Evolutionary conservation across 164 flowering plant species (phyloP).

Genomic region (Stephania japonica): DNA sequence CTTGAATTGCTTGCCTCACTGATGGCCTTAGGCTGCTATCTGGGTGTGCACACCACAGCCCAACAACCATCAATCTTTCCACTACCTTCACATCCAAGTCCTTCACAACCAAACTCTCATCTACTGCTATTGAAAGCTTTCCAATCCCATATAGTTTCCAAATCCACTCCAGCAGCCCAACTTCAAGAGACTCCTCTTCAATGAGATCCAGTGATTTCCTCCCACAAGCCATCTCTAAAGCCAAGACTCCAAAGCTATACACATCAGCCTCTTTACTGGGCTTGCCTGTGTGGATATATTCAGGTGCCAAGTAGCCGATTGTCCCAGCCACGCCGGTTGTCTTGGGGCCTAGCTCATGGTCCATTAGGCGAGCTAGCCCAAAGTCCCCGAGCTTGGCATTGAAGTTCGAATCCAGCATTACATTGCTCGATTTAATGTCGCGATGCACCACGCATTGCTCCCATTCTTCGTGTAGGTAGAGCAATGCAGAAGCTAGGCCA

Average conservation of each 20-base stretch:
- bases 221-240: conserved; percentile 34
- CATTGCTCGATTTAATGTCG: too few species aligned
- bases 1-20: conserved; percentile 20
- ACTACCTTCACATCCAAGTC: conserved; percentile 20
- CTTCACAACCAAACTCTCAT: conserved; percentile 7
- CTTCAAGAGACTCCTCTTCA: not conserved
- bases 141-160: conserved; percentile 40
- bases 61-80: conserved; percentile 18
- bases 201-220: conserved; percentile 17
- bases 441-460: too few species aligned
- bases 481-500: too few species aligned
- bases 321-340: conserved; percentile 37
- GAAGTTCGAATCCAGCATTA: conserved; percentile 28
- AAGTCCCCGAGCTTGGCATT: conserved; percentile 35
- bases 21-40: conserved; percentile 25
- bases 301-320: conserved; percentile 45
- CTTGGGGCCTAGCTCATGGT: conserved; percentile 29
- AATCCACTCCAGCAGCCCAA: conserved; percentile 37
- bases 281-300: conserved; percentile 25
- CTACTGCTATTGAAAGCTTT: conserved; percentile 15
- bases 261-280: conserved; percentile 47
- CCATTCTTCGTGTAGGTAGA: too few species aligned
- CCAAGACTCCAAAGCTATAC: too few species aligned
- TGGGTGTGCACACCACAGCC: too few species aligned
- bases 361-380: conserved; percentile 28